Conservation (phyloP, 768 basidiomycete genomes). For the Hericium coralloides region DNA sequence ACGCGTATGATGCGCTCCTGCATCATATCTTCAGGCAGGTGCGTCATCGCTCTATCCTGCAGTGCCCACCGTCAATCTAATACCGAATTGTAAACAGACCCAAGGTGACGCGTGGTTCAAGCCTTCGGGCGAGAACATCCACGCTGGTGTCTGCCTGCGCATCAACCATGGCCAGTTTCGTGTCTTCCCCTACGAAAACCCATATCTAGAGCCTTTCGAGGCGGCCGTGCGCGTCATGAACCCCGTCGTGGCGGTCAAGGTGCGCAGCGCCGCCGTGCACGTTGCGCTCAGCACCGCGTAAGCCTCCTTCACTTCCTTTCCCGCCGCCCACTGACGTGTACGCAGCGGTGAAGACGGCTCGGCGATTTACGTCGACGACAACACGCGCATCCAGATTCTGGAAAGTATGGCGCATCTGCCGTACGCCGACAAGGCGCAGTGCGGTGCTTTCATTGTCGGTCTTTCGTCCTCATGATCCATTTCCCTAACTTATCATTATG, state of each 20-base stretch:
- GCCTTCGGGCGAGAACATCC: slow-evolving; percentile 72
- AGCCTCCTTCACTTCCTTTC: slow-evolving; percentile 17
- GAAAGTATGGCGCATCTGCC: slow-evolving; percentile 60
- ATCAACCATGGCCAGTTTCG: slow-evolving; percentile 63
- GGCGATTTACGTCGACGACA: slow-evolving; percentile 61
- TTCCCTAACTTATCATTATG: background rate
- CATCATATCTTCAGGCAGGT: slow-evolving; percentile 76
- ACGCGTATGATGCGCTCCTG: slow-evolving; percentile 69
- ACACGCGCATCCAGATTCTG: slow-evolving; percentile 84
- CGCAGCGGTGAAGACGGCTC: slow-evolving; percentile 49
- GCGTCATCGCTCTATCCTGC: background rate
- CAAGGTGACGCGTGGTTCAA: slow-evolving; percentile 84
- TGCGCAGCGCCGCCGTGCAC: slow-evolving; percentile 72
- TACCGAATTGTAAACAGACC: slow-evolving; percentile 39
- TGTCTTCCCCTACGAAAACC: slow-evolving; percentile 81
- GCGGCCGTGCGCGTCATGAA: slow-evolving; percentile 68
- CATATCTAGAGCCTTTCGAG: slow-evolving; percentile 74
- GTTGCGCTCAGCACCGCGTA: slow-evolving; percentile 67
- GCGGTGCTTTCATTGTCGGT: slow-evolving; percentile 77
- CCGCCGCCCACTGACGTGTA: no score
- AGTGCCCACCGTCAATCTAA: slow-evolving; percentile 2
- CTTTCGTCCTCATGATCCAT: background rate
- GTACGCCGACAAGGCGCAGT: slow-evolving; percentile 84
- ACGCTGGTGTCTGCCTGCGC: slow-evolving; percentile 70
- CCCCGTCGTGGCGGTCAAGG: slow-evolving; percentile 78